Evolutionary conservation across 306 rosid species (phyloP).

Genomic region (Casuarina cunninghamiana): DNA sequence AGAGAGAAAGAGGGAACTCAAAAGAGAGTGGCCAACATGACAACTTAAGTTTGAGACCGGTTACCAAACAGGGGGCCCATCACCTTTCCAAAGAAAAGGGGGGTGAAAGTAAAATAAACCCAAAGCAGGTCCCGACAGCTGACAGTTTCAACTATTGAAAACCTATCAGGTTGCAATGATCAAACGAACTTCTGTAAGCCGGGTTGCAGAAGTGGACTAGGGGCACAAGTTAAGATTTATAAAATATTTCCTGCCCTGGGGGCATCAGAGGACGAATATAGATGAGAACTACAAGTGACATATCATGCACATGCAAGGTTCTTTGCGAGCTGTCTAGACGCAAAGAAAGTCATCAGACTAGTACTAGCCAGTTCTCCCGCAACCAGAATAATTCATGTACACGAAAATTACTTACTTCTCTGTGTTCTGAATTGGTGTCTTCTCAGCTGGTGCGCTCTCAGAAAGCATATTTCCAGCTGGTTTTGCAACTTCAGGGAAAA

Average conservation of each 20-base stretch:
- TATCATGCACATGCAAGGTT: neutral
- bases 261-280: neutral
- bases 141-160: no score
- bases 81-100: no score
- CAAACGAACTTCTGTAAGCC: no score
- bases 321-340: neutral
- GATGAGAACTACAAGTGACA: neutral
- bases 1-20: neutral
- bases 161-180: no score
- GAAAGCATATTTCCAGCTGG: constrained; percentile 41
- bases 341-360: neutral
- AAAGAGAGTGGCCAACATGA: neutral
- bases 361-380: neutral
- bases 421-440: constrained; percentile 33
- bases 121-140: no score
- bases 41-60: neutral
- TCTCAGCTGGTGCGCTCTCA: constrained; percentile 29
- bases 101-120: no score
- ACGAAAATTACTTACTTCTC: constrained; percentile 51
- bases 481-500: constrained; percentile 81
- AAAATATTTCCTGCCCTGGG: neutral
- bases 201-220: no score
- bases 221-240: neutral
- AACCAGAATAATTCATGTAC: neutral
- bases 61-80: no score